Evolutionary conservation across 192 early-diverging fungal genomes (phyloP).

Genomic region (Backusella westeae): DNA sequence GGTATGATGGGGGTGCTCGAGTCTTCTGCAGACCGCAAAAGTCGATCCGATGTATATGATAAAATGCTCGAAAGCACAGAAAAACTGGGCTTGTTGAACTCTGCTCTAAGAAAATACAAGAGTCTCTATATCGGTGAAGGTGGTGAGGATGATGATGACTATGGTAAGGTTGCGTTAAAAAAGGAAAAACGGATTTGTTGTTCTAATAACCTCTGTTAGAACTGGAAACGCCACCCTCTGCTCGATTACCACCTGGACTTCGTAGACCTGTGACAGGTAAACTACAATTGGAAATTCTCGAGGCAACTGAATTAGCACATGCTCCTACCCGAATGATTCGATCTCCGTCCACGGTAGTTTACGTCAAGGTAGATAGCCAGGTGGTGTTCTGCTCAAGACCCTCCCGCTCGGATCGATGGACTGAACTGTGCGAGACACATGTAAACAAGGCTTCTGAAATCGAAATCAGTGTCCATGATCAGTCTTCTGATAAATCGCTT

Average conservation of each 20-base stretch:
- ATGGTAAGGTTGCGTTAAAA: slow-evolving; percentile 13
- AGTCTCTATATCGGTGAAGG: slow-evolving; percentile 76
- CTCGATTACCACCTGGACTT: slow-evolving; percentile 50
- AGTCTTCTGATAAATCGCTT: slow-evolving; percentile 36
- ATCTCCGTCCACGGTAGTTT: slow-evolving; percentile 64
- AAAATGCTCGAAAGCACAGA: slow-evolving; percentile 65
- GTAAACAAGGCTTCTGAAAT: slow-evolving; percentile 90
- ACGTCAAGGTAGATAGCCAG: slow-evolving; percentile 82
- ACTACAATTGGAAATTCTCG: slow-evolving; percentile 62
- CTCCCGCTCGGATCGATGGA: slow-evolving; percentile 66
- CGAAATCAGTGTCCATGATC: slow-evolving; percentile 88
- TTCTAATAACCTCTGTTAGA: background rate
- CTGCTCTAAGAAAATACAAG: slow-evolving; percentile 83
- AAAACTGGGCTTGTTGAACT: slow-evolving; percentile 68
- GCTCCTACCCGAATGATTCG: slow-evolving; percentile 54
- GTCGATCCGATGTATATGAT: slow-evolving; percentile 44
- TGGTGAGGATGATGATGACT: slow-evolving; percentile 52
- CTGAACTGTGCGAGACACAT: slow-evolving; percentile 81
- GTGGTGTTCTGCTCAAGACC: slow-evolving; percentile 73
- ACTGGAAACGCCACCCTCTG: slow-evolving; percentile 33
- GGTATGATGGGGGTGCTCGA: slow-evolving; percentile 19
- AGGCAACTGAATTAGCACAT: slow-evolving; percentile 58
- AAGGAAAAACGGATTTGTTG: background rate
- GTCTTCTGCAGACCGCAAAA: slow-evolving; percentile 48
- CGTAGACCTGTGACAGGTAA: slow-evolving; percentile 73